Evolutionary conservation across 768 basidiomycete genomes (phyloP), one percentile per base, ranked within the genome.

Genomic region (Serendipita sp.): DNA sequence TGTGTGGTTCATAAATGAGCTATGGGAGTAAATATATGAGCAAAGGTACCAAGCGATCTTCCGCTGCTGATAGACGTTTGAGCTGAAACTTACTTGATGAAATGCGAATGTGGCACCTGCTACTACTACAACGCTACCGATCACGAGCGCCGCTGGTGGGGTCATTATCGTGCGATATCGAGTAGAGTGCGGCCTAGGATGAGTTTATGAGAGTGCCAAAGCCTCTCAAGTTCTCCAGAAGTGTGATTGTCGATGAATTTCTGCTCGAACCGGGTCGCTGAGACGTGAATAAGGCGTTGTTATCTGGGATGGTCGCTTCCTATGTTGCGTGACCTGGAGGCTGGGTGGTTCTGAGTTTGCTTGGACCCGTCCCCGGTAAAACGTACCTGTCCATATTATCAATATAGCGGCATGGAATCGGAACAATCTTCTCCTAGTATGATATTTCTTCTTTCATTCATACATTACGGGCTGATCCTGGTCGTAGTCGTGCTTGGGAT

Each of bases 401-500:
- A 23, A 23, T 23, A 23, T 23, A 23, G 23, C 23, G 23, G 23
- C 23, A 60, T 60, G 34, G 28, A 23, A 16, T 23, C 23, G 48
- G 48, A 52, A n/a, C 48, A 52, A 52, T 7, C 5, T n/a, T 52
- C 8, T 52, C 18, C 18, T n/a, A 32, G 48, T 52, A 52, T 7
- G 18, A 8, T 8, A 8, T 52, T 52, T n/a, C 48, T 10, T 16
- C n/a, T 52, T 52, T 18, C 48, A 23, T 10, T 10, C 18, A 16
- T 18, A n/a, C n/a, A 10, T 5, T 52, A 5, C 7, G n/a, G 48
- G 8, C 48, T 23, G 28, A 30, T 41, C 45, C 11, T 15, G 15
- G 44, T 23, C 15, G 8, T 45, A 90, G 88, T 90, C 16, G 77
- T 91, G 52, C 81, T 94, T 56, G 92, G 91, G 44, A 86, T 94